Evolutionary conservation across 1,284 basidiomycete species (phyloP).

Genomic region (Ceratobasidium sp.): DNA sequence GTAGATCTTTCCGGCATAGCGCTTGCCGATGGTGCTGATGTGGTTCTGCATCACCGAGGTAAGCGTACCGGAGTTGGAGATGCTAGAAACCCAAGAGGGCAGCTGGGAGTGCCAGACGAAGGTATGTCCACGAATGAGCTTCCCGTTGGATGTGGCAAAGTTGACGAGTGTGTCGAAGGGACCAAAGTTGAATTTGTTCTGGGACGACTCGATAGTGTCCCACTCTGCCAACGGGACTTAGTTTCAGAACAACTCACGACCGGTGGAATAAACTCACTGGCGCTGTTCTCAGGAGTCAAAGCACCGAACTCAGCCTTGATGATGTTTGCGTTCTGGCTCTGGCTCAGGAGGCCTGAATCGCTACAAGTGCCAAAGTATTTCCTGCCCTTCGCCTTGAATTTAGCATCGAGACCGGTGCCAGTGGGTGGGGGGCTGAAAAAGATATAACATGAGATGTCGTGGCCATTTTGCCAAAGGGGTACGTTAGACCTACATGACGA

Average conservation of each 20-base stretch:
- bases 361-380: not conserved
- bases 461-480: too few species aligned
- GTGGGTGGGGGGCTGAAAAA: not conserved
- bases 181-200: conserved; percentile 47
- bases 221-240: conserved; percentile 9
- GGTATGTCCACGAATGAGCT: conserved; percentile 43
- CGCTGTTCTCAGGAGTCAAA: conserved; percentile 49
- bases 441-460: too few species aligned
- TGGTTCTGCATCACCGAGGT: conserved; percentile 16
- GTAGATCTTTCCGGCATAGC: conserved; percentile 44
- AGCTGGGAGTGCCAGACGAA: conserved; percentile 49
- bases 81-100: conserved; percentile 41
- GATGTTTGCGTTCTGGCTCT: conserved; percentile 15
- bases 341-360: conserved; percentile 20
- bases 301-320: conserved; percentile 47
- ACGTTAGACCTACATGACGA: too few species aligned
- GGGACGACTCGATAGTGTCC: conserved; percentile 42
- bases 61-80: too few species aligned
- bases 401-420: conserved; percentile 35
- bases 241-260: not conserved
- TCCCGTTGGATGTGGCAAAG: conserved; percentile 43
- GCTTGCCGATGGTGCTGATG: conserved; percentile 34
- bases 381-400: conserved; percentile 16
- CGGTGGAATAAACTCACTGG: not conserved
- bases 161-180: conserved; percentile 42